Base-by-base conservation (phyloP, 1,139 yeast genomes). In the Magnusiomyces sp. region DNA sequence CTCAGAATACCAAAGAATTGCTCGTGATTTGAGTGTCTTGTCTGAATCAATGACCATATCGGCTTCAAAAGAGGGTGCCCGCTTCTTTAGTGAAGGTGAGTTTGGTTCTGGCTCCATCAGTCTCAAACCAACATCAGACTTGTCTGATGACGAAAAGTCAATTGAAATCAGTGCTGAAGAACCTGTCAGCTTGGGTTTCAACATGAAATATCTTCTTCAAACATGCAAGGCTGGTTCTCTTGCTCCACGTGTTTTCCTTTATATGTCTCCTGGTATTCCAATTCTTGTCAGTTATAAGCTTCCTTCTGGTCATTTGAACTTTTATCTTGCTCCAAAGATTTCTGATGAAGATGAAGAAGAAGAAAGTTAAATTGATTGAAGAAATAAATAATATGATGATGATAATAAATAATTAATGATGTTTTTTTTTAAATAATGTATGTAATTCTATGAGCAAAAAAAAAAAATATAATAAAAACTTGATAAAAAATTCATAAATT, bases 251-350 rank as follows among this genome's bases (percentile, higher is more conserved):
- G 90, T 92, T 56, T 83, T 94, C 47, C 77, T 92, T 59, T 85
- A 87, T 69, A 77, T 92, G 66, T 87, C 95, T 39, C 92, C 86
- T 62, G 89, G 86, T 67, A 81, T 95, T 19, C 99, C 99, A 33
- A 95, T 97, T 43, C 75, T 89, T 66, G 88, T 92, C 63, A 97
- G 90, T 72, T 92, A 84, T 73, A 85, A 84, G 70, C 76, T 92
- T 67, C 86, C 90, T 58, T 87, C 94, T 66, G 98, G 99, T 48
- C 87, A 87, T 71, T 75, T 92, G 68, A 83, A 96, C 69, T 92
- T 86, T 78, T 92, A 86, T 78, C n/a, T 45, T 37, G 48, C 43
- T 20, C 48, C 48, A 9, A 34, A 29, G 14, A 45, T 45, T 27
- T 38, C 32, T 29, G 51, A 44, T 10, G 46, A 34, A n/a, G 48